These are phyloP conservation scores for Kentomonas sorsogonicus DNA, from an alignment of 208 protist species.

Conservation along the genomic window DNA sequence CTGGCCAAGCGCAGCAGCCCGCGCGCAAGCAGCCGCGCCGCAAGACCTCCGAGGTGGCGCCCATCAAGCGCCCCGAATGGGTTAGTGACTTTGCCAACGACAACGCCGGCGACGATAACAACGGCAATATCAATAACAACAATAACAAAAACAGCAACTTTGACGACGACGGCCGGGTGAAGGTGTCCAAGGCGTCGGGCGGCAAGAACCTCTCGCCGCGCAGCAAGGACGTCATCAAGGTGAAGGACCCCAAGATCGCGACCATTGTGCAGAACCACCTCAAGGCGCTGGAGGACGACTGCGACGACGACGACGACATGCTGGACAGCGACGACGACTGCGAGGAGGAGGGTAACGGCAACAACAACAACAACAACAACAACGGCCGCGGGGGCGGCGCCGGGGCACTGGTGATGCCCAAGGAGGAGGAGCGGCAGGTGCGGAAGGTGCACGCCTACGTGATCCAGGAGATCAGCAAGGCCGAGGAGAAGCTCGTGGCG, in stretches of 20 bases:
- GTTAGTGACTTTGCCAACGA: conserved; percentile 61
- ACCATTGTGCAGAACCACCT: conserved; percentile 87
- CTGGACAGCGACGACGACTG: conserved; percentile 35
- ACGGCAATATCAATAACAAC: not conserved
- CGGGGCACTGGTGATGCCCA: conserved; percentile 11
- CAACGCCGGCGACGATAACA: conserved; percentile 5
- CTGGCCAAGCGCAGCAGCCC: conserved; percentile 14
- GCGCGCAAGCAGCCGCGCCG: conserved; percentile 12
- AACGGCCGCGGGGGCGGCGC: not conserved
- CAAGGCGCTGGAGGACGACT: conserved; percentile 45
- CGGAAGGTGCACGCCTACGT: conserved; percentile 87
- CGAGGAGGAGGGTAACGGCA: conserved; percentile 12
- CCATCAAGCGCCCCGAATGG: conserved; percentile 62
- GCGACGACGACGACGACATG: conserved; percentile 58
- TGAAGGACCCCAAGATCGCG: conserved; percentile 85
- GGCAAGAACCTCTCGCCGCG: conserved; percentile 14
- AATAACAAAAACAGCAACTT: conserved; percentile 7
- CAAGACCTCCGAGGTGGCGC: conserved; percentile 42
- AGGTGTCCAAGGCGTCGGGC: conserved; percentile 11
- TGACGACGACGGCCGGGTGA: conserved; percentile 5
- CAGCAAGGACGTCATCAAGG: conserved; percentile 19
- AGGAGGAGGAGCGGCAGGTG: conserved; percentile 78
- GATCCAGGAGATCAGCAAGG: conserved; percentile 89
- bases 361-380: no score
- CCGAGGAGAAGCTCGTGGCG: conserved; percentile 92